Conservation (phyloP, 2,329 filamentous ascomycete species). For the Sporothrix globosa region DNA sequence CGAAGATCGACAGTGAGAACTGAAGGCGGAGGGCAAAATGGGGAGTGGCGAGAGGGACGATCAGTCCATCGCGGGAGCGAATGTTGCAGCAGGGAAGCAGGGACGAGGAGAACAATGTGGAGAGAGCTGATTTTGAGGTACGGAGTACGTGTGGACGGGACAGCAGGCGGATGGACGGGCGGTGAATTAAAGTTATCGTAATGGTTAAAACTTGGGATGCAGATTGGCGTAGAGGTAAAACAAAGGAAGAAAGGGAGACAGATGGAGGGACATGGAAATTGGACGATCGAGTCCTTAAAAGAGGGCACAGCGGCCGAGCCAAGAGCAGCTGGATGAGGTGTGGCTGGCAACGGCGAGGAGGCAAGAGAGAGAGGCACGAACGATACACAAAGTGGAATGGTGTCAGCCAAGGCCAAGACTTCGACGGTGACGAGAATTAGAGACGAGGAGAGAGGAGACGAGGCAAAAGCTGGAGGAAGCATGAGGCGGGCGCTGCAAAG, state of each 20-base stretch:
- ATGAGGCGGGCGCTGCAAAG: background rate
- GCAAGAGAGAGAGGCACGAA: conserved; percentile 9
- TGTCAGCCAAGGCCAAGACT: conserved; percentile 7
- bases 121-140: conserved; percentile 1
- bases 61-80: conserved; percentile 20
- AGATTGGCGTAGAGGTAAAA: background rate
- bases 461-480: background rate
- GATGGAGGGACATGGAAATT: background rate
- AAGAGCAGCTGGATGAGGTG: conserved; percentile 6
- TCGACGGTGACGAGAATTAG: conserved; percentile 12
- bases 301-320: background rate
- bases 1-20: conserved; percentile 30
- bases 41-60: conserved; percentile 22
- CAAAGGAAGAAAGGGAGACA: background rate
- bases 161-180: background rate
- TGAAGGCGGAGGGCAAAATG: conserved; percentile 5
- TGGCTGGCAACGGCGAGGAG: conserved; percentile 2
- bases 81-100: conserved; percentile 9
- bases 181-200: background rate
- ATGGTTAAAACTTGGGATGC: background rate
- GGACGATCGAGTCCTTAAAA: conserved; percentile 17
- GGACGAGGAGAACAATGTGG: conserved; percentile 1
- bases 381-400: conserved; percentile 24
- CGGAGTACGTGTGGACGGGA: background rate
- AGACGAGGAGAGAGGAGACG: background rate